Evolutionary conservation across 179 eudicot genomes (phyloP).

Genomic region (Amaranthus tricolor): DNA sequence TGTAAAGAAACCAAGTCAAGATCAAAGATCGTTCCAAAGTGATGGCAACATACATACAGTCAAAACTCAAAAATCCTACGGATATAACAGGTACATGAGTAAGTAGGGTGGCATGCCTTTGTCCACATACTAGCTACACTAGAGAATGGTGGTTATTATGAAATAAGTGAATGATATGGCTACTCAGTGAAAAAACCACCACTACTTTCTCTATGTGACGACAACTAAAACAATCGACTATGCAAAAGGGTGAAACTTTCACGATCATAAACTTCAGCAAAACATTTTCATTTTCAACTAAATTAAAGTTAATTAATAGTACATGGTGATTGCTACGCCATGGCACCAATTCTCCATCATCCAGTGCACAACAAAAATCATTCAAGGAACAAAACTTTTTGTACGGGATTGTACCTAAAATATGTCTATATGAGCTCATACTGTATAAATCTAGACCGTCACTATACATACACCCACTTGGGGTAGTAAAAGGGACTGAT

Average conservation of each 20-base stretch:
- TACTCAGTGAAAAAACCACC: background rate
- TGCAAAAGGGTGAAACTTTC: background rate
- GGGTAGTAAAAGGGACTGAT: too few relatives aligned
- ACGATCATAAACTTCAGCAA: background rate
- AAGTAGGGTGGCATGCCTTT: background rate
- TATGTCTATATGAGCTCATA: too few relatives aligned
- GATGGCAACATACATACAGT: background rate
- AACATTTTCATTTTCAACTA: background rate
- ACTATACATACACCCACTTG: too few relatives aligned
- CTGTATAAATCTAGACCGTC: too few relatives aligned
- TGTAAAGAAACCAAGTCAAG: constrained; percentile 25
- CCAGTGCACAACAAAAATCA: background rate
- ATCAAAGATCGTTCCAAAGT: background rate
- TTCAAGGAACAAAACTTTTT: too few relatives aligned
- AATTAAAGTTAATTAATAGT: background rate
- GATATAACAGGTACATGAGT: background rate
- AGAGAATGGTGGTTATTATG: background rate
- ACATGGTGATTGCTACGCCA: background rate
- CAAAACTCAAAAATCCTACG: background rate
- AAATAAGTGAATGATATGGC: background rate
- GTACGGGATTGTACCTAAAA: too few relatives aligned
- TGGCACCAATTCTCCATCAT: background rate
- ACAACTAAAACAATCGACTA: too few relatives aligned
- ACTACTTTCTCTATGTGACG: too few relatives aligned
- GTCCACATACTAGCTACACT: background rate